Evolutionary conservation across 176 grass and related monocot genomes (phyloP).

Genomic region (Oryza meridionalis): DNA sequence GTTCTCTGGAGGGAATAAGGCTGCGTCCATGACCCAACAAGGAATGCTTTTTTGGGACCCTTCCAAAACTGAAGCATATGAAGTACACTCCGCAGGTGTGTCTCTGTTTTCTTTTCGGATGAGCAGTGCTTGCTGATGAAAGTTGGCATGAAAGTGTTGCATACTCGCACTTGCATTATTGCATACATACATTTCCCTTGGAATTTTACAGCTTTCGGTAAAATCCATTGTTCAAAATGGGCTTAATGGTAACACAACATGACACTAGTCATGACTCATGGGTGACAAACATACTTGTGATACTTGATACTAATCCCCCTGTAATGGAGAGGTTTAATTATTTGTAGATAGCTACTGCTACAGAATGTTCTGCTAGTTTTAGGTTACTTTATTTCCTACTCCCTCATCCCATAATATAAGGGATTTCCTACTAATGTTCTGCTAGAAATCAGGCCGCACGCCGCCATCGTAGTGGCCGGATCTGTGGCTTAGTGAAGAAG

Average conservation of each 20-base stretch:
- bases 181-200: background rate
- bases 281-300: background rate
- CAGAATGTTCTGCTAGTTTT: background rate
- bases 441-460: too few species aligned
- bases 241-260: background rate
- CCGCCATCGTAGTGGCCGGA: too few species aligned
- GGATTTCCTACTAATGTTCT: too few species aligned
- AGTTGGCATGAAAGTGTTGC: too few species aligned
- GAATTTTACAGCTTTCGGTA: background rate
- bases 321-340: background rate
- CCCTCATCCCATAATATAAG: too few species aligned
- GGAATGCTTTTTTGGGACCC: constrained; percentile 42
- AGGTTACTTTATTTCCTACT: background rate
- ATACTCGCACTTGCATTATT: background rate
- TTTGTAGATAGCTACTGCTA: too few species aligned
- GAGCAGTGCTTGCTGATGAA: too few species aligned
- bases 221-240: background rate
- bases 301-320: background rate
- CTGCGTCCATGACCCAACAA: constrained; percentile 52
- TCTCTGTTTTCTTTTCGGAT: too few species aligned
- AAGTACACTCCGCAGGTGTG: background rate
- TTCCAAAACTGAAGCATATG: constrained; percentile 20
- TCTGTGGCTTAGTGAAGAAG: too few species aligned
- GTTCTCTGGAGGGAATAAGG: constrained; percentile 42
- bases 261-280: background rate